Conservation (phyloP, 2,329 filamentous ascomycete species). For the Talaromyces sp. region DNA sequence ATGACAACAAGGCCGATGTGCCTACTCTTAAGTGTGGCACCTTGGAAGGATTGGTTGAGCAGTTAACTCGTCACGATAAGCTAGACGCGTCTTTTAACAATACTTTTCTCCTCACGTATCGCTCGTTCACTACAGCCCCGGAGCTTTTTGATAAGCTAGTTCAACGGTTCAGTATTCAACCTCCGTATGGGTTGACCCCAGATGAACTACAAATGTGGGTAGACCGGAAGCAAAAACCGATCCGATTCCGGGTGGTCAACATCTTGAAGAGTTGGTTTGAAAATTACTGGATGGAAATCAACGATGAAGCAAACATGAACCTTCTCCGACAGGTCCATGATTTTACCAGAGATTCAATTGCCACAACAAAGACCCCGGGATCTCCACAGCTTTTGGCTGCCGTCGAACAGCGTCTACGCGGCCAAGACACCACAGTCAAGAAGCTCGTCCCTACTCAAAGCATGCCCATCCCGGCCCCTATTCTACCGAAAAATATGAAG, state of each 20-base stretch:
- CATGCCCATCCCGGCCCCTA: conserved; percentile 75
- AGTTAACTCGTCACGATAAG: conserved; percentile 92
- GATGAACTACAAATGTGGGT: conserved; percentile 82
- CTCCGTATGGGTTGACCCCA: conserved; percentile 71
- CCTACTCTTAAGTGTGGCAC: conserved; percentile 84
- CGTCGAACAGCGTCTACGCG: conserved; percentile 80
- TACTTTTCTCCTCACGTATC: conserved; percentile 93
- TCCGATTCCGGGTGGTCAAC: conserved; percentile 93
- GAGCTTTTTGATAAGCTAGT: conserved; percentile 92
- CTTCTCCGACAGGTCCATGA: conserved; percentile 83
- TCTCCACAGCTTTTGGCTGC: conserved; percentile 78
- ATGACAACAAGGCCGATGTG: conserved; percentile 73
- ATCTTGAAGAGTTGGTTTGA: conserved; percentile 99
- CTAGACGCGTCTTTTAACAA: conserved; percentile 94
- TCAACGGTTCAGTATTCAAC: conserved; percentile 86
- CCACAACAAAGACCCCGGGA: conserved; percentile 87
- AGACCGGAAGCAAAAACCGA: conserved; percentile 91
- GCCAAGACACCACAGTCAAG: conserved; percentile 81
- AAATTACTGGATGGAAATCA: conserved; percentile 97
- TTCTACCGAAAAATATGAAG: conserved; percentile 98
- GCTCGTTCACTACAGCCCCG: conserved; percentile 84
- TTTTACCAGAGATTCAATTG: conserved; percentile 88
- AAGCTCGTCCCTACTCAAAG: conserved; percentile 81
- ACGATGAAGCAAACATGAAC: conserved; percentile 76
- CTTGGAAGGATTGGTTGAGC: conserved; percentile 81